Base-by-base conservation (phyloP, 768 basidiomycete genomes). In the Amanita exitialis region DNA sequence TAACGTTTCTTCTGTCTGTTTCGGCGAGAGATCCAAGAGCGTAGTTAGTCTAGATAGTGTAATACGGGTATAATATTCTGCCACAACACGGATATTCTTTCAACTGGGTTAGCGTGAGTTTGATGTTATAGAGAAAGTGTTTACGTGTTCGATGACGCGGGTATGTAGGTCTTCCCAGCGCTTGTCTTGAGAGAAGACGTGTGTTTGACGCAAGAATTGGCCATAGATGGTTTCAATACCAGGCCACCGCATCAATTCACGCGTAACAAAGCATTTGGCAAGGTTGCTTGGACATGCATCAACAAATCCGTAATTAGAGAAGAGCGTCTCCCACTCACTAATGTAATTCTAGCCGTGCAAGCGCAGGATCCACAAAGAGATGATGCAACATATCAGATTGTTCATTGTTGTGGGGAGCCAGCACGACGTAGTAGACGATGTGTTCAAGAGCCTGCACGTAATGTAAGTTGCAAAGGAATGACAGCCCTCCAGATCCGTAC, bases 351-450 rank as follows among this genome's bases (percentile, higher is more conserved):
- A 94, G 72, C 64, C 89, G 93, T 55, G 74, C 67, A 37, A 97
- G 68, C 20, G 86, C 83, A 20, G 92, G 79, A 64, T 97, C 83
- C 41, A 72, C 71, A 61, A 78, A 88, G 27, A 95, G 74, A 61
- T 90, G 88, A 64, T 97, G 83, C 41, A 99, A 70, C 86, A 98
- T 93, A 63, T 98, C 93, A 2, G 86, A 90, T 66, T 99, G 96
- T 66, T 97, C 95, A 63, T 99, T 98, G 64, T 86, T 88, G 64
- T 98, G 87, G 3, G 93, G 84, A 1, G 95, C 89, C 43, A 98
- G 83, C 21, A 96, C 82, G 50, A 97, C 78, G 61, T 94, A 98
- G 68, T 90, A 94, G 41, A 94, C 84, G 51, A 98, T 93, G 64
- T 93, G 89, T 62, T 96, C 91, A 13, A 98, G 76, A 23, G 92